Base-by-base conservation (phyloP, 495 filamentous ascomycete species). In the Parathielavia hyrcaniae region DNA sequence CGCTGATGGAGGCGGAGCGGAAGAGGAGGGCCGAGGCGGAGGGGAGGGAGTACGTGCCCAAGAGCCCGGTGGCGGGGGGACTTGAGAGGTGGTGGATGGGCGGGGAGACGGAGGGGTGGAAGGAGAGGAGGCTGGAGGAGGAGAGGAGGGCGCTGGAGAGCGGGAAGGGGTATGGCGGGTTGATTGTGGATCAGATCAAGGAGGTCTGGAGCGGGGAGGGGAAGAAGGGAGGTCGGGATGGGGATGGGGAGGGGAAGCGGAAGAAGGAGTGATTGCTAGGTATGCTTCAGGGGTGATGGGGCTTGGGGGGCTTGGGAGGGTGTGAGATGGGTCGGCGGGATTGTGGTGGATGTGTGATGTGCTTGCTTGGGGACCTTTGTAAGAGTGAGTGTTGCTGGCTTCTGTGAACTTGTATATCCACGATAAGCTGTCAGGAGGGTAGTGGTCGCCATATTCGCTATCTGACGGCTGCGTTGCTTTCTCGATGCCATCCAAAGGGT, bases 171-270 rank as follows among this genome's bases (percentile, higher is more conserved):
- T 91, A 92, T 78, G 82, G 81, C 16, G 85, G 82, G 64, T 73
- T 96, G 72, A 96, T 96, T 61, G 78, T 81, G 71, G 87, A 91
- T 62, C 86, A 92, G 79, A 81, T 95, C 43, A 84, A 79, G 78
- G 89, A 96, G 71, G 91, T 91, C 43, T 89, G 55, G 49, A 17
- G 81, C 83, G 50, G 64, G 57, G 71, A 54, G 62, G 66, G 68
- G 43, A 60, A 62, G 57, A 36, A 61, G n/a, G 51, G 65, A 39
- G 41, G 26, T 30, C 26, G 36, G 36, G 50, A 52, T 11, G 19
- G 50, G 36, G 13, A 50, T 57, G 45, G 50, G 60, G 23, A 54
- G 39, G 43, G 32, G 19, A 30, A 34, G 12, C 5, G 12, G 58
- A 54, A 57, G 43, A 32, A 43, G 49, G 23, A 44, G 39, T 16